Evolutionary conservation across 768 basidiomycete species (phyloP), one percentile per base, ranked within the genome.

Genomic region (Boletus rex-veris): DNA sequence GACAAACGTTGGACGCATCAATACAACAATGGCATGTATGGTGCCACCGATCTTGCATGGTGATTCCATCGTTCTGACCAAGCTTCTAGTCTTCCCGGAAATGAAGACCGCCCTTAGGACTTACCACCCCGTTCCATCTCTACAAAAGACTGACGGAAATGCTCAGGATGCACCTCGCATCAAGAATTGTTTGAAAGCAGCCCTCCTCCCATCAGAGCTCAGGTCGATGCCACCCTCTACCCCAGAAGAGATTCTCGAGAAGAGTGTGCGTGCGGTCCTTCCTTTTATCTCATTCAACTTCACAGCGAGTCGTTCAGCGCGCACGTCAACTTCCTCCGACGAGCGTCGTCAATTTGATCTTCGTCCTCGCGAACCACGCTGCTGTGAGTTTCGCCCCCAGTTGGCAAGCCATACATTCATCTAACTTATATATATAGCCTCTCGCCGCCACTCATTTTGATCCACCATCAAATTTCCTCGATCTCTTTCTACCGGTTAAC

Each of bases 81-180:
- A 52, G 15, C 46, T 48, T 61, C 39, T 65, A 92, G 90, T 94
- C 74, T 92, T 92, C 68, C 90, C 90, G 52, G 90, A 92, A 75
- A 93, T 94, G 92, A 89, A 90, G 71, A 94, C 92, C 6, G 88
- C 90, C 18, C 75, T 94, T 51, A 77, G 92, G 65, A 90, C 90
- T 50, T 94, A 94, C 69, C 92, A 94, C 64, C 90, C 92, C 28
- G 84, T 92, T 4, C 92, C 92, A 10, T 88, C 87, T 30, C 74
- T 94, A 26, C 92, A 94, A 67, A 90, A 89, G 74, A 90, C 91
- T 15, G 86, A 88, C 59, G 88, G 87, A 16, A 92, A 92, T 68
- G 82, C 90, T 7, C 90, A 93, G 68, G 92, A 95, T 68, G 92
- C 92, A 38, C 92, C 92, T 19, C 83, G 92, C 55, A 90, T 95